Evolutionary conservation across 495 filamentous ascomycete genomes (phyloP).

Genomic region (Aspergillus coremiiformis): DNA sequence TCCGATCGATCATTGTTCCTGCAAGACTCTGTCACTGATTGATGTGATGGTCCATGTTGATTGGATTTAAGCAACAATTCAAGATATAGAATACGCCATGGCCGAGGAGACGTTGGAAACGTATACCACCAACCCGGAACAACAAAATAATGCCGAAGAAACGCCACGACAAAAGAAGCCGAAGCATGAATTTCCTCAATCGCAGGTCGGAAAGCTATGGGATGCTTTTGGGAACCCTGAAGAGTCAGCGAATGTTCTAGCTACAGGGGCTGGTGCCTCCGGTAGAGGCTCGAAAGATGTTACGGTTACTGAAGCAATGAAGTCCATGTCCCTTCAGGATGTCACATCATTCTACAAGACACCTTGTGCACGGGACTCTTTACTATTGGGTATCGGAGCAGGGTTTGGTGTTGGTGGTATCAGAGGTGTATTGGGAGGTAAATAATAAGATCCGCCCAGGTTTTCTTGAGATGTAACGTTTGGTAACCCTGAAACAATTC

Average conservation of each 20-base stretch:
- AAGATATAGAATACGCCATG: constrained; percentile 33
- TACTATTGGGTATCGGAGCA: constrained; percentile 72
- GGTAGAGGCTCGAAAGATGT: constrained; percentile 39
- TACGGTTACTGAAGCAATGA: constrained; percentile 55
- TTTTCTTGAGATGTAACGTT: not conserved
- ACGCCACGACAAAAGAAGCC: constrained; percentile 22
- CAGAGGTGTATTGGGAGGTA: constrained; percentile 69
- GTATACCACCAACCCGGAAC: constrained; percentile 10
- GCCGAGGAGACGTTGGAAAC: constrained; percentile 47
- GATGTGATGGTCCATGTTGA: not conserved
- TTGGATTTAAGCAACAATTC: not conserved
- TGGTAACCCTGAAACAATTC: constrained; percentile 6
- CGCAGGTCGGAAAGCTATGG: constrained; percentile 46
- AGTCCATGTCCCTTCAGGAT: constrained; percentile 59
- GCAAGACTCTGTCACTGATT: constrained; percentile 1
- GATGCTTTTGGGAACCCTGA: constrained; percentile 45
- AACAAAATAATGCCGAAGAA: constrained; percentile 6
- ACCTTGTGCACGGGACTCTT: constrained; percentile 75
- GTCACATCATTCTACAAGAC: constrained; percentile 66
- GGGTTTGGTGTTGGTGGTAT: constrained; percentile 68
- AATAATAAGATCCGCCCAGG: constrained; percentile 1
- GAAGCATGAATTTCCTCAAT: constrained; percentile 37
- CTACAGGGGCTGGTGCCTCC: constrained; percentile 33
- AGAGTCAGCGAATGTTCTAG: constrained; percentile 42
- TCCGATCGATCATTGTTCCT: constrained; percentile 9